Base-by-base conservation (phyloP, 257 asterid species). In the Capsicum baccatum region DNA sequence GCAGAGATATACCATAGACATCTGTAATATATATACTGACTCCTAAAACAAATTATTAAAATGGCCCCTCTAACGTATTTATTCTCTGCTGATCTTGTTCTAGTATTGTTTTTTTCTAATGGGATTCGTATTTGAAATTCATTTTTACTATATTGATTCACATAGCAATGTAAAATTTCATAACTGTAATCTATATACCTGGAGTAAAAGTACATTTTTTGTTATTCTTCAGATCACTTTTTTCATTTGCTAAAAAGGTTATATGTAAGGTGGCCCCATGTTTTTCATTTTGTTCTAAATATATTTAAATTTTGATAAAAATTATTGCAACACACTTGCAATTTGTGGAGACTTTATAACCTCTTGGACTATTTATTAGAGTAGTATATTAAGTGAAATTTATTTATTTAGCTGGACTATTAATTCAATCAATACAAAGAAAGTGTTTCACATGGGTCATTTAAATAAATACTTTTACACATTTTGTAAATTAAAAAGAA, bases 1-100 rank as follows among this genome's bases (percentile, higher is more conserved):
- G 52, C 82, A 78, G 81, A 76, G 14, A 76, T 76, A 52, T 76
- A 21, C 80, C 42, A 14, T 37, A 64, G 9, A 21, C 74, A 66
- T 66, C 47, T 21, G 15, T 21, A 6, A 12, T 44, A 54, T 11
- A 19, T 63, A 6, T 12, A 50, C 81, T 14, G 48, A 26, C 81
- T 76, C 16, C 48, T 11, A 52, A 50, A 74, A 10, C 47, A n/a
- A 19, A 21, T 74, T 74, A 73, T 48, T 21, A 3, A 50, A 74
- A 76, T 52, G 59, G 2, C 39, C 9, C 9, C 39, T n/a, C 15
- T 44, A 50, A 76, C 81, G 63, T 76, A 76, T 76, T 74, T 74
- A 21, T 74, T 26, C 81, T 74, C 81, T 21, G 47, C 62, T 69
- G 14, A 39, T 39, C 55, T 39, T 64, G 5, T 26, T 74, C 62